A percentile compares a stretch with the other conserved stretches of the same genome.
These are phyloP conservation scores for Trypanosoma congolense DNA, from an alignment of 208 protist species.

Conservation along the genomic window DNA sequence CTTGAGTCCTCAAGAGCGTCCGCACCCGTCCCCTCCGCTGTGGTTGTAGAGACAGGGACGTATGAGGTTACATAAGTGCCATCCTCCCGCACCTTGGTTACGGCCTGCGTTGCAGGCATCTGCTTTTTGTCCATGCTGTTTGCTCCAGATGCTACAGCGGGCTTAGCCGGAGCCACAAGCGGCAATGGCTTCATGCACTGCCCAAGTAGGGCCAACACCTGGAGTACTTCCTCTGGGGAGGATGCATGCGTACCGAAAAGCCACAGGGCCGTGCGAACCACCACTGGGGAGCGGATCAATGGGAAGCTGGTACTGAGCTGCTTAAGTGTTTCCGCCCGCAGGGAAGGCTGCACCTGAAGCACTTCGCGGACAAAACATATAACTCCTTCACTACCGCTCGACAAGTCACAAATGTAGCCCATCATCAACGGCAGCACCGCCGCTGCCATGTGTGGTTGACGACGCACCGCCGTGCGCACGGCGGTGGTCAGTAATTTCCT, in stretches of 20 bases:
- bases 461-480: conserved; percentile 89
- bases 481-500: conserved; percentile 88
- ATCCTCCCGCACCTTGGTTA: conserved; percentile 80
- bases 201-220: conserved; percentile 36
- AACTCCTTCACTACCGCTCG: conserved; percentile 80
- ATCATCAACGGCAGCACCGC: conserved; percentile 90
- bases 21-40: conserved; percentile 1
- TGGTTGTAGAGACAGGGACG: conserved; percentile 15
- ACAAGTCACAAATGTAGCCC: conserved; percentile 91
- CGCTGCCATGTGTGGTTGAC: conserved; percentile 81
- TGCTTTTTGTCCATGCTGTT: background rate
- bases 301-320: conserved; percentile 62
- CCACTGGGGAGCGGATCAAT: conserved; percentile 47
- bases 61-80: conserved; percentile 94
- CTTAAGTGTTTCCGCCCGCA: conserved; percentile 63
- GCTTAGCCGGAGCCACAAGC: conserved; percentile 34
- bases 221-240: conserved; percentile 59
- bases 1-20: conserved; percentile 10
- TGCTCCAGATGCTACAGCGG: conserved; percentile 28
- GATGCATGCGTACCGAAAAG: conserved; percentile 90
- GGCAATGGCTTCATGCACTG: conserved; percentile 50
- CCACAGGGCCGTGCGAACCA: conserved; percentile 88
- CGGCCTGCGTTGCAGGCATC: conserved; percentile 34
- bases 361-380: conserved; percentile 94
- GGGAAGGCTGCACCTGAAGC: conserved; percentile 81